Conservation (phyloP, 148 eudicot genomes). For the Nepenthes mirabilis region DNA sequence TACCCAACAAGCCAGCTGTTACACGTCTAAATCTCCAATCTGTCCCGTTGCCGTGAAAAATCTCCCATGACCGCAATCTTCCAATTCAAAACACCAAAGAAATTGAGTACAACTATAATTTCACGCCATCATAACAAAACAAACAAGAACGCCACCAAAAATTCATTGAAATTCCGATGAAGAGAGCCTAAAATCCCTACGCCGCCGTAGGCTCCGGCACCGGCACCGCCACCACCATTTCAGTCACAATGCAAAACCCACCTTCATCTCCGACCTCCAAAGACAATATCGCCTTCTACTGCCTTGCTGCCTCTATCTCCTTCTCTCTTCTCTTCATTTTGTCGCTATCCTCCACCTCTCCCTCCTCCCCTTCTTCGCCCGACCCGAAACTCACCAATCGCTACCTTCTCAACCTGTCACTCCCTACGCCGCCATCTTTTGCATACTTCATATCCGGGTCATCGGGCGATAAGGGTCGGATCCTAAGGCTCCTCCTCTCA, state of each 20-base stretch:
- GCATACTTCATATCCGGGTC: slow-evolving; percentile 80
- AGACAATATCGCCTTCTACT: slow-evolving; percentile 15
- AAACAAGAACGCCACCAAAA: too few relatives aligned
- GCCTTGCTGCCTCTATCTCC: slow-evolving; percentile 18
- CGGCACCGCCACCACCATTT: too few relatives aligned
- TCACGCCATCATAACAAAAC: too few relatives aligned
- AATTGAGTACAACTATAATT: too few relatives aligned
- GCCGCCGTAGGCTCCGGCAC: too few relatives aligned
- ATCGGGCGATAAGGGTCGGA: slow-evolving; percentile 22
- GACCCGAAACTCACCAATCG: slow-evolving; percentile 14
- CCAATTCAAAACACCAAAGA: too few relatives aligned
- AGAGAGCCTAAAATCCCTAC: too few relatives aligned
- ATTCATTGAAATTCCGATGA: too few relatives aligned
- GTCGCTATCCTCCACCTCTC: slow-evolving; percentile 18
- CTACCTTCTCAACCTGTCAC: slow-evolving; percentile 16
- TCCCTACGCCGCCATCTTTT: slow-evolving; percentile 40
- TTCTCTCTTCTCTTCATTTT: slow-evolving; percentile 31
- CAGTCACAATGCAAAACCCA: slow-evolving; percentile 17
- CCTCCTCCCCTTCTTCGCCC: slow-evolving; percentile 13
- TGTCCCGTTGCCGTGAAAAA: too few relatives aligned
- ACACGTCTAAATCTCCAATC: too few relatives aligned
- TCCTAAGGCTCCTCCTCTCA: slow-evolving; percentile 50
- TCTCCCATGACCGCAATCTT: too few relatives aligned
- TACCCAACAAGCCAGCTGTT: too few relatives aligned
- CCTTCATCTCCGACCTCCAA: slow-evolving; percentile 17